These are phyloP conservation scores for Pythium aristosporum DNA, from an alignment of 352 stramenopile species.

Conservation along the genomic window DNA sequence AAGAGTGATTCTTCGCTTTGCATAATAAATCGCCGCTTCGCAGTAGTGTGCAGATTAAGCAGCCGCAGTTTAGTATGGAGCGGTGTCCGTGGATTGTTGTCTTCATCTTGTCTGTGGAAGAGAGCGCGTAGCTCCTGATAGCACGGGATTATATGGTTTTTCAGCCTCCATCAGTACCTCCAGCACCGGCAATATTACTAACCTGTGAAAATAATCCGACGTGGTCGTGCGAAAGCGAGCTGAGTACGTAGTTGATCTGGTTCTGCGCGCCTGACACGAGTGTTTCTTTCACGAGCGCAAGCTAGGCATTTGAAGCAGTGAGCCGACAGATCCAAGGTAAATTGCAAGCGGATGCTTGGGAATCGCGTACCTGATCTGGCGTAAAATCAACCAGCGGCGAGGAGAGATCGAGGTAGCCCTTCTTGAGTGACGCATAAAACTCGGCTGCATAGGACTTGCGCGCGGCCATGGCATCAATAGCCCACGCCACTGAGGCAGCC, in stretches of 20 bases:
- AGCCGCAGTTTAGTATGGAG: constrained; percentile 77
- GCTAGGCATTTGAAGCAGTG: constrained; percentile 29
- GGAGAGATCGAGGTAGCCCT: constrained; percentile 79
- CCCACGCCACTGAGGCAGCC: constrained; percentile 54
- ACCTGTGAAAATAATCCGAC: constrained; percentile 76
- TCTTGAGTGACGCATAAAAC: constrained; percentile 82
- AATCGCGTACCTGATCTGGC: constrained; percentile 65
- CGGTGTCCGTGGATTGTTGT: constrained; percentile 43
- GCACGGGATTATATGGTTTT: background rate
- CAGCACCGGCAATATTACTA: background rate
- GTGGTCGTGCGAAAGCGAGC: constrained; percentile 70
- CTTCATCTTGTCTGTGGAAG: constrained; percentile 63
- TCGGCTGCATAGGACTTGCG: constrained; percentile 82
- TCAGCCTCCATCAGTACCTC: too few relatives aligned
- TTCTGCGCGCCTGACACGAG: constrained; percentile 72
- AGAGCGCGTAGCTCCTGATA: constrained; percentile 65
- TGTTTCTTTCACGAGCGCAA: constrained; percentile 78
- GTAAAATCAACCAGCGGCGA: constrained; percentile 83
- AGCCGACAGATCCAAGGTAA: background rate
- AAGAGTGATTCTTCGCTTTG: constrained; percentile 66
- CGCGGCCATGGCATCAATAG: constrained; percentile 67
- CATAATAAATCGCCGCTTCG: constrained; percentile 65
- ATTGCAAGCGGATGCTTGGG: background rate
- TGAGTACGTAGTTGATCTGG: constrained; percentile 87
- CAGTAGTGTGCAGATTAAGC: constrained; percentile 67